These are phyloP conservation scores for Suillus weaverae DNA, from an alignment of 768 basidiomycete species.

Conservation along the genomic window DNA sequence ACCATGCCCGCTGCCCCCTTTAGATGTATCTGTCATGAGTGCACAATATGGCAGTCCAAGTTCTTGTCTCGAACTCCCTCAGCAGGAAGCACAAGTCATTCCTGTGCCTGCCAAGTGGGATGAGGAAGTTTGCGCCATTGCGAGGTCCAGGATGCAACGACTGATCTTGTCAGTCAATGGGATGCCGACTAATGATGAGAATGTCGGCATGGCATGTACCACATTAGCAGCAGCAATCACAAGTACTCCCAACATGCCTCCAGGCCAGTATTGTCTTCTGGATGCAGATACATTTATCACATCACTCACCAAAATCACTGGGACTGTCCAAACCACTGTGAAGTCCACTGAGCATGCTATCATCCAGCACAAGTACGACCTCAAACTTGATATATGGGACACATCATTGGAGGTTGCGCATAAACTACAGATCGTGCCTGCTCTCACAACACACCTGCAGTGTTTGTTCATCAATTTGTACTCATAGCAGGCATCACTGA, in stretches of 20 bases:
- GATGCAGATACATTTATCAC: neutral
- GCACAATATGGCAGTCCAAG: too few species aligned
- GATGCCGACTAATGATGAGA: neutral
- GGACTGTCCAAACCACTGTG: neutral
- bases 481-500: neutral
- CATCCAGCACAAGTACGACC: neutral
- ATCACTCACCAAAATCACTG: neutral
- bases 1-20: neutral
- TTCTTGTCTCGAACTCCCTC: too few species aligned
- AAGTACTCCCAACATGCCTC: neutral
- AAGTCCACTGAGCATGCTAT: neutral
- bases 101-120: too few species aligned
- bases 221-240: neutral
- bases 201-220: neutral
- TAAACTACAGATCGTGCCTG: neutral
- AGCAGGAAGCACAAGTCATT: too few species aligned
- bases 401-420: neutral
- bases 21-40: neutral
- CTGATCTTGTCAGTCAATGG: too few species aligned
- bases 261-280: neutral
- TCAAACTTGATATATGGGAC: neutral
- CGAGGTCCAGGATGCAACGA: too few species aligned
- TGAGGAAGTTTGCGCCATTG: too few species aligned
- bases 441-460: neutral
- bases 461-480: neutral